Evolutionary conservation across 257 asterid genomes (phyloP).

Genomic region (Ehretia macrophylla): DNA sequence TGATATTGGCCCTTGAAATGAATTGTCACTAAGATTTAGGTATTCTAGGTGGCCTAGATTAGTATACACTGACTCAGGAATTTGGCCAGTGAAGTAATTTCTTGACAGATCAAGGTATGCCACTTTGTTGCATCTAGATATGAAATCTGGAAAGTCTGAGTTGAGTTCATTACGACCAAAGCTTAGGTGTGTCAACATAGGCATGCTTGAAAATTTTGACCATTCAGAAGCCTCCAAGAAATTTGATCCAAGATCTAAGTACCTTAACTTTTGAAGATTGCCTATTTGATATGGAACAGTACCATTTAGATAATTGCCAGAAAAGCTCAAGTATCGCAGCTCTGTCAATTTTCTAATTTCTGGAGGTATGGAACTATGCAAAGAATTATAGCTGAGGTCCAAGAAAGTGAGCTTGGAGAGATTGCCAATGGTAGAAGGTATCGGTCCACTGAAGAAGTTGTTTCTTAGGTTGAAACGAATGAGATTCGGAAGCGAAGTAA

Average conservation of each 20-base stretch:
- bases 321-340: slow-evolving; percentile 40
- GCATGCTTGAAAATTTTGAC: slow-evolving; percentile 52
- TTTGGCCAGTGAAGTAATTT: slow-evolving; percentile 49
- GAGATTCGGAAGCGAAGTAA: slow-evolving; percentile 41
- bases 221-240: slow-evolving; percentile 50
- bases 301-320: slow-evolving; percentile 49
- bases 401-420: slow-evolving; percentile 39
- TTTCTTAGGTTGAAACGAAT: slow-evolving; percentile 32
- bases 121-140: slow-evolving; percentile 41
- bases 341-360: slow-evolving; percentile 55
- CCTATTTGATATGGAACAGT: slow-evolving; percentile 58
- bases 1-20: no score
- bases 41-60: no score
- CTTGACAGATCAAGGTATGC: slow-evolving; percentile 58
- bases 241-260: slow-evolving; percentile 65
- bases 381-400: slow-evolving; percentile 61
- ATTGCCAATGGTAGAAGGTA: slow-evolving; percentile 57
- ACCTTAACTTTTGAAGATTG: slow-evolving; percentile 43
- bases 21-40: no score
- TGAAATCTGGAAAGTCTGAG: slow-evolving; percentile 52
- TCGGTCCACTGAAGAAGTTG: slow-evolving; percentile 50
- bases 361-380: slow-evolving; percentile 40
- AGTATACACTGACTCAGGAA: slow-evolving; percentile 50
- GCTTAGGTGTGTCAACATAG: slow-evolving; percentile 44
- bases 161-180: slow-evolving; percentile 38